These are phyloP conservation scores for Hygrocybe coccinea DNA, from an alignment of 768 basidiomycete genomes.

Conservation along the genomic window DNA sequence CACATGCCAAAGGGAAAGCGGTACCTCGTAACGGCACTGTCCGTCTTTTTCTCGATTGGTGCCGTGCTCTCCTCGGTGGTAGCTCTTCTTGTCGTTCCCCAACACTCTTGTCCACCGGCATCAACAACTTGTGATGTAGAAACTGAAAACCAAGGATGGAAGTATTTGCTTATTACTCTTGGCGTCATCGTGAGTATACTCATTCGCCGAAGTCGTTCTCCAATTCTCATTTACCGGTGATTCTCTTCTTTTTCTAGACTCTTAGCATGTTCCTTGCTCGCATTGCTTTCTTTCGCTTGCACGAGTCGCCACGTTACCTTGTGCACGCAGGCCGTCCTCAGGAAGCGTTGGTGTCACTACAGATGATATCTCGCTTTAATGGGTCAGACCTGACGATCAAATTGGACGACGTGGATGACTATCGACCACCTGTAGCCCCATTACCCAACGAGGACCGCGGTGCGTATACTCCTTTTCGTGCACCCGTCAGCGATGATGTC, in stretches of 20 bases:
- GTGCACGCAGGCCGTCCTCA: constrained; percentile 81
- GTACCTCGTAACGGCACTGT: constrained; percentile 86
- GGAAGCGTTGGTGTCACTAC: constrained; percentile 80
- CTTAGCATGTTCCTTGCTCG: constrained; percentile 82
- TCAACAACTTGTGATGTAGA: constrained; percentile 57
- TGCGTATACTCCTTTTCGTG: not conserved
- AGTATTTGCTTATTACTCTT: constrained; percentile 70
- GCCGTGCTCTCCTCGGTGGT: constrained; percentile 81
- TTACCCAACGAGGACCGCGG: not conserved
- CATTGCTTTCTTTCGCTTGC: constrained; percentile 83
- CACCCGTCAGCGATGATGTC: not conserved
- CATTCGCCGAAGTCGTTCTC: not conserved
- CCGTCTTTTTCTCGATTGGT: constrained; percentile 94
- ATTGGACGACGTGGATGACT: constrained; percentile 63
- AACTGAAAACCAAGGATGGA: constrained; percentile 81
- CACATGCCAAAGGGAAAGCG: constrained; percentile 91
- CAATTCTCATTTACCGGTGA: not conserved
- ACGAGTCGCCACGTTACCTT: constrained; percentile 92
- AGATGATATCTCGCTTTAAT: constrained; percentile 83
- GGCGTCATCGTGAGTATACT: constrained; percentile 69
- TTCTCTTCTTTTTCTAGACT: constrained; percentile 50
- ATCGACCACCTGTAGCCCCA: constrained; percentile 23
- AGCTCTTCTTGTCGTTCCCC: constrained; percentile 74
- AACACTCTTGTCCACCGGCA: constrained; percentile 55
- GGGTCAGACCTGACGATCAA: constrained; percentile 64